These are phyloP conservation scores for Aspergillus arachidicola DNA, from an alignment of 2,329 filamentous ascomycete genomes.

Conservation along the genomic window DNA sequence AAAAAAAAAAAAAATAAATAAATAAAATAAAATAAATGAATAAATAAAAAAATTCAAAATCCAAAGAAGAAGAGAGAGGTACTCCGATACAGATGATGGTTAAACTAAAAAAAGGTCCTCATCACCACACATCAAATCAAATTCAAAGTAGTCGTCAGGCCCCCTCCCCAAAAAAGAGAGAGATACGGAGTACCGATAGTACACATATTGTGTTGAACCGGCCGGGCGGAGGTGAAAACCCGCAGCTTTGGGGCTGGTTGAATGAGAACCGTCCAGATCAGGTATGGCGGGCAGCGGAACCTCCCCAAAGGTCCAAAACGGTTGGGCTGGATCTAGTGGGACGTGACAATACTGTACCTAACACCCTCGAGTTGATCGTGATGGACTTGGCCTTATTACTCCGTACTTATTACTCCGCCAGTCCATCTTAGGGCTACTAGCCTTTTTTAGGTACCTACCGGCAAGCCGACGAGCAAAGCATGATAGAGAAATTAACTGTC, in stretches of 20 bases:
- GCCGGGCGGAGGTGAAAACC: slow-evolving; percentile 21
- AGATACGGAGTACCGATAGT: background rate
- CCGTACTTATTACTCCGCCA: background rate
- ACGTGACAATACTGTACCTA: slow-evolving; percentile 20
- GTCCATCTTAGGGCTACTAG: too few relatives aligned
- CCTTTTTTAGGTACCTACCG: background rate
- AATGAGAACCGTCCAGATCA: slow-evolving; percentile 32
- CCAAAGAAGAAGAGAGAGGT: background rate
- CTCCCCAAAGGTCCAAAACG: slow-evolving; percentile 39
- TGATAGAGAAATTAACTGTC: background rate
- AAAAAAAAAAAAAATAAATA: background rate
- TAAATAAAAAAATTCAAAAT: background rate
- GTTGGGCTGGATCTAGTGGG: slow-evolving; percentile 34
- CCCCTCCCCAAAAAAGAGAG: background rate
- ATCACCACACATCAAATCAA: slow-evolving; percentile 1
- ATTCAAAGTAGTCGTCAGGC: background rate
- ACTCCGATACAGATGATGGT: background rate
- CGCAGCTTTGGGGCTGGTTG: slow-evolving; percentile 31
- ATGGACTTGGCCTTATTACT: background rate
- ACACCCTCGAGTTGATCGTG: background rate
- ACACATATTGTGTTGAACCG: slow-evolving; percentile 28
- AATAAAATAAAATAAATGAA: background rate
- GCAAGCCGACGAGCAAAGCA: background rate
- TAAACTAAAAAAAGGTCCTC: background rate
- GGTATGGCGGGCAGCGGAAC: slow-evolving; percentile 34